A percentile compares a stretch with the other conserved stretches of the same genome.
phyloP scores from a whole-genome alignment of 371 early-diverging fungal genomes.

The Mucor mucedo region DNA sequence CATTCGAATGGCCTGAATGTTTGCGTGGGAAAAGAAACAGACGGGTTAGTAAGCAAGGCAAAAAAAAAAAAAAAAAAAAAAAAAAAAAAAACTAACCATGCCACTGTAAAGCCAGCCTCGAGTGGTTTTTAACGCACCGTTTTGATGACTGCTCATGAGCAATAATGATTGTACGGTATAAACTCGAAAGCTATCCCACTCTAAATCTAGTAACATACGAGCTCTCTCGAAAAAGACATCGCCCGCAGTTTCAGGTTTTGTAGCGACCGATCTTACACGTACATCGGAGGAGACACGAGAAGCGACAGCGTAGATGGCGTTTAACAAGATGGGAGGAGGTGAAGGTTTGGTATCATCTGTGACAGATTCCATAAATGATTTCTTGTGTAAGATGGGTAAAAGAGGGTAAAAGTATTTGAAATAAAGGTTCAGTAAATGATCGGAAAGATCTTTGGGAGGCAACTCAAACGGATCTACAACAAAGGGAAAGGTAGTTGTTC shows the following conservation, averaged over 20 bases:
- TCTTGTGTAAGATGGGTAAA: conserved; percentile 71
- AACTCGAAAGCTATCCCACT: conserved; percentile 48
- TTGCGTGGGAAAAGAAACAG: neutral
- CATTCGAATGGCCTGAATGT: conserved; percentile 61
- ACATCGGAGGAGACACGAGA: conserved; percentile 49
- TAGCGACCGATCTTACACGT: conserved; percentile 41
- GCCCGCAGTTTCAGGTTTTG: conserved; percentile 49
- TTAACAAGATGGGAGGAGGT: conserved; percentile 60
- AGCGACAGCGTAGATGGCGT: conserved; percentile 52
- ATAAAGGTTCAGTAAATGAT: conserved; percentile 70
- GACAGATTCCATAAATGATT: conserved; percentile 60
- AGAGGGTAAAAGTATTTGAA: conserved; percentile 71
- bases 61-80: neutral
- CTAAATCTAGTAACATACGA: conserved; percentile 41
- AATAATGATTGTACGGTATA: conserved; percentile 50
- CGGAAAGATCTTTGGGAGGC: conserved; percentile 66
- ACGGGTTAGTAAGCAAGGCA: neutral
- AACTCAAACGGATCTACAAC: conserved; percentile 46
- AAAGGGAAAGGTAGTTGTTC: conserved; percentile 8
- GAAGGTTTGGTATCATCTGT: conserved; percentile 22
- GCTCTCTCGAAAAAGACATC: conserved; percentile 55
- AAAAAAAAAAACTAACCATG: conserved; percentile 34
- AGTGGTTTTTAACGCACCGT: conserved; percentile 50
- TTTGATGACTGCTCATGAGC: conserved; percentile 54
- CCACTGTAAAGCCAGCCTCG: conserved; percentile 57